Base-by-base conservation (phyloP, 768 basidiomycete species). In the Xanthoconium purpureum region DNA sequence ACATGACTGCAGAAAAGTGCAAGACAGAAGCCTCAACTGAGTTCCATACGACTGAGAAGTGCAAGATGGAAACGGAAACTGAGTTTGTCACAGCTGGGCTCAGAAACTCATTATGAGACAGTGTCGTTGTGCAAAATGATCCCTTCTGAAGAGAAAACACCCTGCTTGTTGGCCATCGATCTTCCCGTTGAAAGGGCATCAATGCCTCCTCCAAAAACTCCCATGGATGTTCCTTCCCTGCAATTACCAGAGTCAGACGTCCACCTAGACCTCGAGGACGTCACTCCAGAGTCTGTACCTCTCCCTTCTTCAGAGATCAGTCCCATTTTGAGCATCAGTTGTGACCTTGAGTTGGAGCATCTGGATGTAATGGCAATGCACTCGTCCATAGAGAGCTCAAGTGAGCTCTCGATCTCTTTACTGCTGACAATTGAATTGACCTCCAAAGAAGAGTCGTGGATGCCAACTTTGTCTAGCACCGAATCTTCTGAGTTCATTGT, bases 81-180 rank as follows among this genome's bases (percentile, higher is more conserved):
- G 82, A 82, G 37, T 77, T 77, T 46, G 66, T 78, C 20, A 79
- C 77, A 1, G 82, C 81, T 5, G 78, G 79, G 43, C 13, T 86
- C 80, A 56, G 73, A 77, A 49, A 84, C 82, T 4, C 66, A 71
- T 2, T 87, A 78, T 50, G 73, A 77, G 57, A 85, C 83, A 6
- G 84, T 79, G 1, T 73, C 71, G 10, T 4, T 71, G 17, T 72
- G 73, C 62, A 64, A 52, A 57, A 73, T 72, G 20, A 72, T 75
- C 14, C 70, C 74, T 17, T 71, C 74, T 15, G 69, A 72, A 46
- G 69, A 45, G 24, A 71, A 62, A 43, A 71, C 72, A 0, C 71
- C 71, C 1, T 62, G 62, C 49, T 78, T 78, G 2, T 73, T 80
- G 49, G 68, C 64, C 0, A 64, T 67, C 20, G 75, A 74, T 40